These are phyloP conservation scores for Trichoderma sp. DNA, from an alignment of 2,329 filamentous ascomycete genomes.

Conservation along the genomic window DNA sequence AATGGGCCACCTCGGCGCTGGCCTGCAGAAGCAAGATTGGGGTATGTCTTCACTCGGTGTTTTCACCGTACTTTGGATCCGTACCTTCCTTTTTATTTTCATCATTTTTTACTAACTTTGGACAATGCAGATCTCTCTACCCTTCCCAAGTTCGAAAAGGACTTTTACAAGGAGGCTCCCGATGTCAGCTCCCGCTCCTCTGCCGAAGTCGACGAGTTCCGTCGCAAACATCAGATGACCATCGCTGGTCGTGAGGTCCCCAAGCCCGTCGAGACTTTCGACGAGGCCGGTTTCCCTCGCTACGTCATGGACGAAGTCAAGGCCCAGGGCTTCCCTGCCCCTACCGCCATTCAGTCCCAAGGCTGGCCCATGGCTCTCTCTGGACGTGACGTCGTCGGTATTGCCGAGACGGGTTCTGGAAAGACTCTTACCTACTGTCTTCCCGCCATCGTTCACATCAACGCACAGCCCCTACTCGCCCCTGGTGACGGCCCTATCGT, in stretches of 20 bases:
- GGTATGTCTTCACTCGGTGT: conserved; percentile 54
- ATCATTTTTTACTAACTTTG: conserved; percentile 26
- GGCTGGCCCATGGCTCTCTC: conserved; percentile 99
- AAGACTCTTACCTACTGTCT: conserved; percentile 99
- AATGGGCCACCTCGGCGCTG: conserved; percentile 87
- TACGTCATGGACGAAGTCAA: conserved; percentile 99
- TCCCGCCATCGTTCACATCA: conserved; percentile 98
- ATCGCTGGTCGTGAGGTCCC: conserved; percentile 78
- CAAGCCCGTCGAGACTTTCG: conserved; percentile 93
- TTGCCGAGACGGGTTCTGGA: conserved; percentile 97
- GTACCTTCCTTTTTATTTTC: neutral
- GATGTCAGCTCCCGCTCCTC: conserved; percentile 71
- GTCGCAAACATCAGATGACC: conserved; percentile 79
- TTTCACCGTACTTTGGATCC: neutral
- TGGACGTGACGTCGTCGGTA: conserved; percentile 96
- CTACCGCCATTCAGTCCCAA: conserved; percentile 95
- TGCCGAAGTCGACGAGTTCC: conserved; percentile 84
- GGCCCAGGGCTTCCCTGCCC: conserved; percentile 89
- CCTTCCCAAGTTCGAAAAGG: conserved; percentile 97
- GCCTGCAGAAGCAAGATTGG: conserved; percentile 85
- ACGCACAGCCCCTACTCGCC: conserved; percentile 92
- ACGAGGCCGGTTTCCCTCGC: conserved; percentile 93
- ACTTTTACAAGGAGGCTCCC: conserved; percentile 95
- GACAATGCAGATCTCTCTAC: conserved; percentile 62
- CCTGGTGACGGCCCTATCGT: conserved; percentile 96